phyloP scores from a whole-genome alignment of 2,329 filamentous ascomycete genomes.

The Verticillium isaacii region DNA sequence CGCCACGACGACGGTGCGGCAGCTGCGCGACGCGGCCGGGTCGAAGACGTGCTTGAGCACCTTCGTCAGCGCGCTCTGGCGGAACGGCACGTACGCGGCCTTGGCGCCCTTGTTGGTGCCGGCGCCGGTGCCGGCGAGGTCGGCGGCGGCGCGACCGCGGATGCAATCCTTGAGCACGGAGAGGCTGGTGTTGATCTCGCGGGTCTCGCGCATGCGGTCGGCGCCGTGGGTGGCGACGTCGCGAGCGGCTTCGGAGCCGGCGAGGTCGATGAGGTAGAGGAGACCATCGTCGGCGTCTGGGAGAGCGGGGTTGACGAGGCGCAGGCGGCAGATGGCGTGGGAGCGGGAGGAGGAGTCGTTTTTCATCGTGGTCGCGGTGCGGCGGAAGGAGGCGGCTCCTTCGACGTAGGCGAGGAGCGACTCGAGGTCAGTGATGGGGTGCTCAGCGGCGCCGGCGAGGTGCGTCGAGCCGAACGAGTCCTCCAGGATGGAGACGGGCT shows the following conservation, averaged over 20 bases:
- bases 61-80: slow-evolving; percentile 41
- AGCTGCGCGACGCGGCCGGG: slow-evolving; percentile 28
- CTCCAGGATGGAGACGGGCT: slow-evolving; percentile 36
- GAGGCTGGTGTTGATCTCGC: slow-evolving; percentile 43
- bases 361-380: slow-evolving; percentile 36
- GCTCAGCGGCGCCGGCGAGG: slow-evolving; percentile 36
- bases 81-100: slow-evolving; percentile 38
- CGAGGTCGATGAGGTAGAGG: slow-evolving; percentile 42
- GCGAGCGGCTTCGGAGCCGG: slow-evolving; percentile 42
- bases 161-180: slow-evolving; percentile 50
- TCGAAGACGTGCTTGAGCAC: slow-evolving; percentile 46
- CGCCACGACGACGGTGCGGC: slow-evolving; percentile 39
- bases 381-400: slow-evolving; percentile 31
- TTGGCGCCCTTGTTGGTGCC: slow-evolving; percentile 8
- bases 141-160: slow-evolving; percentile 33
- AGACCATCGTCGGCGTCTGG: slow-evolving; percentile 30
- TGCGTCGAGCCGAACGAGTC: slow-evolving; percentile 39
- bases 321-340: slow-evolving; percentile 42
- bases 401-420: slow-evolving; percentile 28
- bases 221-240: slow-evolving; percentile 32
- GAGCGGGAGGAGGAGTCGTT: slow-evolving; percentile 44
- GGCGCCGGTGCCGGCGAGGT: slow-evolving; percentile 15
- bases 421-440: slow-evolving; percentile 21
- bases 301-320: slow-evolving; percentile 27
- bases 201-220: slow-evolving; percentile 39